Conservation (phyloP, 371 early-diverging fungal genomes). For the Nematocida sp. region DNA sequence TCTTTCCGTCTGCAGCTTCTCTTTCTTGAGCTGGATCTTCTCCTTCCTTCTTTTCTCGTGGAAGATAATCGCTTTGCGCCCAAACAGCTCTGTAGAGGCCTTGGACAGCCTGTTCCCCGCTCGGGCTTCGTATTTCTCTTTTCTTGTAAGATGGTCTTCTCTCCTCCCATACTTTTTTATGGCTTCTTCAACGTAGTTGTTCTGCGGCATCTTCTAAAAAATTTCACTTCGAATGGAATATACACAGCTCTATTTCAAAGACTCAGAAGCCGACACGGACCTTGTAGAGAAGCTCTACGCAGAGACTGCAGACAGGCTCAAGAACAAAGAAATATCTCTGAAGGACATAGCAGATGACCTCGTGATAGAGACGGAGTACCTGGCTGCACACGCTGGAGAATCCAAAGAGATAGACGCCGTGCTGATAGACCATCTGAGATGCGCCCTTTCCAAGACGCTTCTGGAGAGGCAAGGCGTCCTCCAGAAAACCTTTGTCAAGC, state of each 20-base stretch:
- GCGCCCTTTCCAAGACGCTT: constrained; percentile 10
- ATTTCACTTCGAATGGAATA: not conserved
- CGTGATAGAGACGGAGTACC: not conserved
- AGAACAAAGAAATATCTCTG: not conserved
- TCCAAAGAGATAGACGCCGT: not conserved
- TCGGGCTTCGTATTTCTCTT: constrained; percentile 87
- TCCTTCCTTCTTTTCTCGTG: constrained; percentile 94
- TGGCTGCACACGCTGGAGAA: constrained; percentile 1
- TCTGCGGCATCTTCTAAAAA: constrained; percentile 79
- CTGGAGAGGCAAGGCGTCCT: not conserved
- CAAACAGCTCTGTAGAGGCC: constrained; percentile 87
- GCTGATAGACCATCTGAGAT: constrained; percentile 28
- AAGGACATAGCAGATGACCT: constrained; percentile 36
- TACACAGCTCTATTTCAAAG: constrained; percentile 19
- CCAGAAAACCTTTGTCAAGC: constrained; percentile 2
- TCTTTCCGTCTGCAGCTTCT: constrained; percentile 75
- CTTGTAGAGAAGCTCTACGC: constrained; percentile 15
- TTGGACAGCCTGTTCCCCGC: constrained; percentile 77
- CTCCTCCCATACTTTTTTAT: constrained; percentile 93
- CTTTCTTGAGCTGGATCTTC: constrained; percentile 98
- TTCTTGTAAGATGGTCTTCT: constrained; percentile 86
- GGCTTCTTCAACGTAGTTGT: constrained; percentile 97
- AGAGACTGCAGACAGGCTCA: not conserved
- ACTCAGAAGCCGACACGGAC: not conserved
- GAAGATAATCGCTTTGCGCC: constrained; percentile 92